These are phyloP conservation scores for Penicillium sp. DNA, from an alignment of 2,329 filamentous ascomycete genomes.

Conservation along the genomic window DNA sequence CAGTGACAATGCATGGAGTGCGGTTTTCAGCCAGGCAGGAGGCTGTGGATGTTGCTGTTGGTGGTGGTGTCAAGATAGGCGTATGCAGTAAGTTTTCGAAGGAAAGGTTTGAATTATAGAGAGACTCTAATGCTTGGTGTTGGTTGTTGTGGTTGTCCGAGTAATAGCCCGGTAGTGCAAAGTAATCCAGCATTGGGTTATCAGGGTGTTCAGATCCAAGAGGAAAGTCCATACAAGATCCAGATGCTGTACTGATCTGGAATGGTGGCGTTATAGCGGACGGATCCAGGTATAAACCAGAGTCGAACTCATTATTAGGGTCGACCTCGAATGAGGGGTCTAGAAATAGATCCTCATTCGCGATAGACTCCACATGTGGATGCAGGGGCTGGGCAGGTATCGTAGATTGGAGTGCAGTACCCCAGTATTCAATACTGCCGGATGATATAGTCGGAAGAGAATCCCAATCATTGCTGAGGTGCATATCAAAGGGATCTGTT, in stretches of 20 bases:
- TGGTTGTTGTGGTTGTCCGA: background rate
- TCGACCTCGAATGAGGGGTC: background rate
- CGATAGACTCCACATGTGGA: background rate
- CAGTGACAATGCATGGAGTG: conserved; percentile 4
- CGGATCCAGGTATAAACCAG: background rate
- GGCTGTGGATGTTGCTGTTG: background rate
- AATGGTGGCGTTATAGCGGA: background rate
- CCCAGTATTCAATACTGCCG: background rate
- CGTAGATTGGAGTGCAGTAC: background rate
- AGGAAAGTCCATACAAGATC: background rate
- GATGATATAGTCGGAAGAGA: background rate
- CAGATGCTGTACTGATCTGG: background rate
- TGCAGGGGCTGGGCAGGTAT: background rate
- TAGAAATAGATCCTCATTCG: background rate
- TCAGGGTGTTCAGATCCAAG: background rate
- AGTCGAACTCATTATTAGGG: background rate
- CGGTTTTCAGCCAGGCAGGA: background rate
- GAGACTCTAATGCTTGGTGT: background rate
- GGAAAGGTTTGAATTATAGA: background rate
- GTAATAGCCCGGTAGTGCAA: background rate
- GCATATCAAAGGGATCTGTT: background rate
- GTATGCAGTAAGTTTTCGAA: background rate
- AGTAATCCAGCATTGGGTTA: background rate
- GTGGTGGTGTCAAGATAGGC: background rate
- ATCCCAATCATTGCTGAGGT: background rate